Base-by-base conservation (phyloP, 2,329 filamentous ascomycete species). In the Alternaria hordeiaustralica region DNA sequence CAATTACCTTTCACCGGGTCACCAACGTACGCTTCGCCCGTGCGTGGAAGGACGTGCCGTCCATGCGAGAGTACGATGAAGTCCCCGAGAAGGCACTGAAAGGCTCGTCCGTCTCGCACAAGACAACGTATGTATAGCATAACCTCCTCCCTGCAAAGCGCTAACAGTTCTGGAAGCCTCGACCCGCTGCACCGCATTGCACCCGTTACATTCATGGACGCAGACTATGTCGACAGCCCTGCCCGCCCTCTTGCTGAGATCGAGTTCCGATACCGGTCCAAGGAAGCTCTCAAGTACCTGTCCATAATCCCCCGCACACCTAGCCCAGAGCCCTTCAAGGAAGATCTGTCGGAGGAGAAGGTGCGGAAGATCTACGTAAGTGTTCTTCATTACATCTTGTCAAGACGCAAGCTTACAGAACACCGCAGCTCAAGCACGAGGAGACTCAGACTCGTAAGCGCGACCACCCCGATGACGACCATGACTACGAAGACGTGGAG, bases 211-310 rank as follows among this genome's bases (percentile, higher is more conserved):
- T 57, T 55, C 43, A 43, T 60, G 25, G 33, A 56, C 6, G 55
- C 41, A 6, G 49, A 63, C 20, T 30, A 58, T 18, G 54, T 68
- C 20, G 45, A 58, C 21, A 33, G 28, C 4, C 43, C 21, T 20
- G 33, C 58, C 4, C 23, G 54, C 7, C 60, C 66, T 3, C 69
- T 71, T n/a, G 68, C 59, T 12, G 63, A 57, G 3, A 65, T 69
- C 46, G 45, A 53, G 20, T 71, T 71, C 57, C 61, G 64, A 9
- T 72, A 72, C 30, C 64, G 68, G 6, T 72, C 68, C 3, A n/a
- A 20, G 64, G 64, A 51, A 45, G 57, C 63, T 10, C 64, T 80
- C 2, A 73, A 78, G 63, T 60, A 68, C 6, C 68, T 79, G 7
- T 43, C 60, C 18, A 68, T 80, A 13, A 67, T 79, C 21, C 67